Percentiles rank a stretch among this genome's conserved stretches.
Conservation (phyloP, 2,329 filamentous ascomycete genomes). For the Phaeoacremonium minimum region DNA sequence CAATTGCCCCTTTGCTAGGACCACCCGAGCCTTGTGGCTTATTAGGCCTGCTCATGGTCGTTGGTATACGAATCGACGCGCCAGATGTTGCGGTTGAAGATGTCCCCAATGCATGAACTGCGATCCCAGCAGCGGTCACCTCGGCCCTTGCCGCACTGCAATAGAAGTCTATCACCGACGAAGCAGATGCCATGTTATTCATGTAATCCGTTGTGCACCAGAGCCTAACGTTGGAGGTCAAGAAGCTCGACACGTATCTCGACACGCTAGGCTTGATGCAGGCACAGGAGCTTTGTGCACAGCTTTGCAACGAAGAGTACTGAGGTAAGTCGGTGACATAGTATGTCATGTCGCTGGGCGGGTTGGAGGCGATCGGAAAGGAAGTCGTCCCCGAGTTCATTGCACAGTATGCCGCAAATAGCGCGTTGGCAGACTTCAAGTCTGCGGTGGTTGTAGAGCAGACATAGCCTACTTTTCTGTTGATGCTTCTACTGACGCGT, state of each 20-base stretch:
- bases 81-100: neutral
- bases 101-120: constrained; percentile 4
- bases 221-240: neutral
- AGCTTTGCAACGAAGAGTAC: constrained; percentile 37
- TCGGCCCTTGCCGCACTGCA: constrained; percentile 43
- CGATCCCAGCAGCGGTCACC: constrained; percentile 32
- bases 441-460: constrained; percentile 44
- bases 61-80: neutral
- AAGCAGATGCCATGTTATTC: neutral
- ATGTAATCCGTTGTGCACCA: neutral
- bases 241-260: constrained; percentile 28
- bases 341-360: constrained; percentile 36
- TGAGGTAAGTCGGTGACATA: constrained; percentile 47
- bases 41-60: neutral
- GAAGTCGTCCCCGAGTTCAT: constrained; percentile 43
- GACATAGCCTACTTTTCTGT: constrained; percentile 31
- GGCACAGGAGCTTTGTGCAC: constrained; percentile 43
- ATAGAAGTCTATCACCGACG: constrained; percentile 38
- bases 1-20: neutral
- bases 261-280: constrained; percentile 47
- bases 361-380: constrained; percentile 34
- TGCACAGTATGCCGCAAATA: constrained; percentile 48
- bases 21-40: neutral
- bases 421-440: constrained; percentile 40
- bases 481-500: constrained; percentile 35